Percentiles rank a stretch among this genome's conserved stretches.
phyloP scores from a whole-genome alignment of 169 alveolate species.

The Cryptosporidium muris region DNA sequence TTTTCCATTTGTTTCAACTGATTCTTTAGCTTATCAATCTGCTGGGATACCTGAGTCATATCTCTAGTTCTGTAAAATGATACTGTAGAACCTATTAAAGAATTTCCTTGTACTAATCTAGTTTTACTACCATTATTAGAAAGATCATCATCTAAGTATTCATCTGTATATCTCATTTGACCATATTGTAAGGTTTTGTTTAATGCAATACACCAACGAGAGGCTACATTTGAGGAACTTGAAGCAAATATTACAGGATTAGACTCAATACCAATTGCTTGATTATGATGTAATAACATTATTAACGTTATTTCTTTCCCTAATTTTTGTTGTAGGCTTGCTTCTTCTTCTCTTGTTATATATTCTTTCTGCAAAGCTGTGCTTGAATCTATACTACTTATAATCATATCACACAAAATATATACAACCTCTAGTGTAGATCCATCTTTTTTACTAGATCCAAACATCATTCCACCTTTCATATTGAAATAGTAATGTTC shows the following conservation, averaged over 20 bases:
- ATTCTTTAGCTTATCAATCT: slow-evolving; percentile 32
- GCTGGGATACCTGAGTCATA: slow-evolving; percentile 44
- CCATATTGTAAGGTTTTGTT: slow-evolving; percentile 63
- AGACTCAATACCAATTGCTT: slow-evolving; percentile 55
- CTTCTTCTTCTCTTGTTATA: slow-evolving; percentile 66
- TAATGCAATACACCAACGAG: slow-evolving; percentile 70
- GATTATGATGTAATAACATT: slow-evolving; percentile 34
- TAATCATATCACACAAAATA: slow-evolving; percentile 50
- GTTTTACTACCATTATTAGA: slow-evolving; percentile 5
- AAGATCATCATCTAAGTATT: slow-evolving; percentile 51
- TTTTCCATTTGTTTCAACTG: slow-evolving; percentile 54
- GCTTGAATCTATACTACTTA: slow-evolving; percentile 56
- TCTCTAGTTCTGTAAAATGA: slow-evolving; percentile 60
- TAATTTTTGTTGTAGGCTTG: slow-evolving; percentile 22
- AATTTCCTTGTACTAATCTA: background rate
- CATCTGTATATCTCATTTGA: slow-evolving; percentile 53
- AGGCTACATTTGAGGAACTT: slow-evolving; percentile 67
- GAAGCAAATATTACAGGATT: slow-evolving; percentile 69
- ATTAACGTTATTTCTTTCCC: slow-evolving; percentile 64
- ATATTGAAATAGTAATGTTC: slow-evolving; percentile 51
- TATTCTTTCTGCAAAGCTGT: slow-evolving; percentile 68
- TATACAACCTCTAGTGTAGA: slow-evolving; percentile 68
- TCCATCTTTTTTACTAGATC: slow-evolving; percentile 67
- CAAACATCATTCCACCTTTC: slow-evolving; percentile 70
- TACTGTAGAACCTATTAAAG: slow-evolving; percentile 10